phyloP scores from a whole-genome alignment of 1,139 yeast genomes.

The Pichia sp. region DNA sequence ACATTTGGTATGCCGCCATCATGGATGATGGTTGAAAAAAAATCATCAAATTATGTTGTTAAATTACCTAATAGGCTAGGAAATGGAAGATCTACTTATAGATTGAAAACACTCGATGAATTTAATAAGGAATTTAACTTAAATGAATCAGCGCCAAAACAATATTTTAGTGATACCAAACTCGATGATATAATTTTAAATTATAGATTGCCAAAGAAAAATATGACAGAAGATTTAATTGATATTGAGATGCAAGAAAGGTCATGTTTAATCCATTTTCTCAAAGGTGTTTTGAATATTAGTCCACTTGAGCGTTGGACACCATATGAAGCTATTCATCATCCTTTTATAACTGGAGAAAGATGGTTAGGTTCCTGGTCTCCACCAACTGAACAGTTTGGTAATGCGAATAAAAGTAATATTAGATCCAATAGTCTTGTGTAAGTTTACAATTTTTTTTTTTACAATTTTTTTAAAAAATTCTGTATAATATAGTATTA shows the following conservation, averaged over 20 bases:
- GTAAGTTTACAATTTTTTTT: background rate
- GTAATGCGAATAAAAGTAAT: conserved; percentile 10
- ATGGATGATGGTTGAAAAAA: conserved; percentile 96
- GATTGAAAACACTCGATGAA: conserved; percentile 52
- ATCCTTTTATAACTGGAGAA: conserved; percentile 72
- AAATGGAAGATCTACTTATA: conserved; percentile 32
- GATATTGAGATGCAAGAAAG: conserved; percentile 73
- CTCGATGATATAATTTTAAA: conserved; percentile 71
- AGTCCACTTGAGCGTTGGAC: conserved; percentile 95
- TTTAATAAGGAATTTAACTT: conserved; percentile 50
- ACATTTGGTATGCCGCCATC: conserved; percentile 85
- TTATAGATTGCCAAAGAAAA: conserved; percentile 65
- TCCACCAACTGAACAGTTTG: conserved; percentile 36
- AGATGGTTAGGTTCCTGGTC: conserved; percentile 41
- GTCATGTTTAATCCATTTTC: conserved; percentile 66
- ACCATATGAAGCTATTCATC: conserved; percentile 90
- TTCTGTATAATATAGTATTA: too few relatives aligned
- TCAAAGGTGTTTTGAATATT: conserved; percentile 68
- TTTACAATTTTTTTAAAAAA: too few relatives aligned
- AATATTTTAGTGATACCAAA: conserved; percentile 69
- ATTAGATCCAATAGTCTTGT: conserved; percentile 20
- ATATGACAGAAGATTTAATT: conserved; percentile 52
- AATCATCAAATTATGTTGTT: conserved; percentile 63
- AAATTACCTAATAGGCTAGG: conserved; percentile 34
- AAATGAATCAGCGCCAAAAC: conserved; percentile 77